Conservation (phyloP, 768 basidiomycete genomes). For the Auriculariales sp. region DNA sequence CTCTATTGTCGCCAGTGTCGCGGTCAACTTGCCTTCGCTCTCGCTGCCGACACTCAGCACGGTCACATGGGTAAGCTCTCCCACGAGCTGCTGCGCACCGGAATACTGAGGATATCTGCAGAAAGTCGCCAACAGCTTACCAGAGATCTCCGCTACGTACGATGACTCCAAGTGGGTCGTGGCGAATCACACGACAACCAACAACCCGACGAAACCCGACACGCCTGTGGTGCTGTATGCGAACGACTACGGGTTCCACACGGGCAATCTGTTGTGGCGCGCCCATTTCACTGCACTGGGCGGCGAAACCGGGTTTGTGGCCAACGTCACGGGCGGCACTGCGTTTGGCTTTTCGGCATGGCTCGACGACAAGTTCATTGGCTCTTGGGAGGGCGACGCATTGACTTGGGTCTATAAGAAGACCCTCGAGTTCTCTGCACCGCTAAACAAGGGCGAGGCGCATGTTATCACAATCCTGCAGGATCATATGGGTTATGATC, state of each 20-base stretch:
- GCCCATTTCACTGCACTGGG: constrained; percentile 56
- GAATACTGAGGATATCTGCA: constrained; percentile 4
- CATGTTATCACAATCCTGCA: constrained; percentile 51
- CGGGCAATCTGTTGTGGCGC: constrained; percentile 39
- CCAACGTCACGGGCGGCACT: constrained; percentile 26
- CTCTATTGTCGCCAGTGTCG: constrained; percentile 5
- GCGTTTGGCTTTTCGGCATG: constrained; percentile 38
- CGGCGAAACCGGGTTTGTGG: constrained; percentile 28
- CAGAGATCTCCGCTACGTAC: constrained; percentile 45
- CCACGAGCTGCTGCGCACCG: not conserved
- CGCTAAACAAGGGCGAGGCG: constrained; percentile 35
- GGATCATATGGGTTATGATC: constrained; percentile 73
- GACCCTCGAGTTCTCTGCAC: constrained; percentile 45
- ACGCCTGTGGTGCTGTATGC: constrained; percentile 64
- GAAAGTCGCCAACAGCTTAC: constrained; percentile 64
- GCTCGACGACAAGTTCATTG: constrained; percentile 34
- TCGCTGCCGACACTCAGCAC: constrained; percentile 19
- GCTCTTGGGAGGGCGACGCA: constrained; percentile 15
- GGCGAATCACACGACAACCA: constrained; percentile 65
- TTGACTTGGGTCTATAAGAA: not conserved
- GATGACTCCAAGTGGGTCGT: constrained; percentile 50
- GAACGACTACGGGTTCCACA: constrained; percentile 15
- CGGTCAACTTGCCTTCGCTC: constrained; percentile 14
- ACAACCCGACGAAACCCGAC: constrained; percentile 55
- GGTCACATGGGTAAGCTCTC: not conserved